Base-by-base conservation (phyloP, 2,329 filamentous ascomycete genomes). In the Taxawa tesnikishii region DNA sequence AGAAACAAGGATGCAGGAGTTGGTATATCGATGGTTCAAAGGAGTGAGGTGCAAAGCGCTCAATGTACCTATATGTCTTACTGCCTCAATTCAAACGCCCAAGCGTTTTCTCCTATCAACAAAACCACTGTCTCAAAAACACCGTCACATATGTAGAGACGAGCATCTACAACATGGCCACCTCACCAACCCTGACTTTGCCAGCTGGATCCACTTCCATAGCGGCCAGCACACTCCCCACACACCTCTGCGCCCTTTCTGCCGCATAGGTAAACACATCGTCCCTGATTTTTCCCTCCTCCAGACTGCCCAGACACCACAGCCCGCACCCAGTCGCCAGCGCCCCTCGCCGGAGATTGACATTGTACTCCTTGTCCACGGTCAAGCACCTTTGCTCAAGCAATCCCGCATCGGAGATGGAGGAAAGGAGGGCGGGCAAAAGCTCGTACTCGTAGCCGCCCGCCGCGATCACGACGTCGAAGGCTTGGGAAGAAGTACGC, bases 241-340 rank as follows among this genome's bases (percentile, higher is more conserved):
- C 26, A 7, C 38, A 35, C 5, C 43, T 33, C 4, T 29, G 24
- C 11, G 39, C 42, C n/a, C 43, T 38, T 27, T 45, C 44, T 7
- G 43, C 42, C 31, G 41, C 35, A 29, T 39, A 34, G 12, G 28
- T 32, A 27, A 47, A 43, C 15, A 39, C 37, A 21, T 47, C 44
- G 17, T 32, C 34, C 4, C 44, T 38, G n/a, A 38, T 30, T 12
- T 37, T 36, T 2, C 28, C 15, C 17, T 45, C 37, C 8, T 42
- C 42, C 29, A 47, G 28, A 4, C 38, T 40, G 2, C 44, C 44
- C 17, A 47, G 30, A 9, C 45, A 24, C 45, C 45, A 48, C 26
- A 48, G 28, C 6, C 43, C 43, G 15, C 36, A 43, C 7, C 37
- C 42, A 13, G 34, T 31, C 13, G 31, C 29, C 14, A 43, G 19